Percentiles rank a stretch among this genome's conserved stretches.
Evolutionary conservation across 306 rosid genomes (phyloP).

Genomic region (Prinsepia uniflora): DNA sequence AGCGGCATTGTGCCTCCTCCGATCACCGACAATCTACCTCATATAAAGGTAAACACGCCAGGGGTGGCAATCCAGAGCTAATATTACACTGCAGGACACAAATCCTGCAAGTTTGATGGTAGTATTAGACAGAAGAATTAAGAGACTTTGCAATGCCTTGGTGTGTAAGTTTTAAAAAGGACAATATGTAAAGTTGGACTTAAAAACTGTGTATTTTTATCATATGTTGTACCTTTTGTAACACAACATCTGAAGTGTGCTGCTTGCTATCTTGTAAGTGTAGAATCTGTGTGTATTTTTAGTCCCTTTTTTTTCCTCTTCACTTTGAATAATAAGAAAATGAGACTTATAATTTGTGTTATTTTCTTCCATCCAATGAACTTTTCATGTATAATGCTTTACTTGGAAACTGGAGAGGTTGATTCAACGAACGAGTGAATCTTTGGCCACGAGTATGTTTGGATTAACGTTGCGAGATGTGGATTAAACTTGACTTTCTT

Average conservation of each 20-base stretch:
- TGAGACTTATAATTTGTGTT: background rate
- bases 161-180: slow-evolving; percentile 1
- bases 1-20: slow-evolving; percentile 39
- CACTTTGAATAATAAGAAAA: background rate
- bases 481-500: background rate
- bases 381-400: background rate
- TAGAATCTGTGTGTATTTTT: background rate
- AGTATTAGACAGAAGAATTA: slow-evolving; percentile 2
- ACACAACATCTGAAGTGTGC: slow-evolving; percentile 19
- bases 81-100: background rate
- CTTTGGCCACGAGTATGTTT: background rate
- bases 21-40: slow-evolving; percentile 50
- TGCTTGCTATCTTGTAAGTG: background rate
- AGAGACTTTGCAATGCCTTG: slow-evolving; percentile 10
- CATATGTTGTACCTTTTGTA: background rate
- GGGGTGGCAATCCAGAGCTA: slow-evolving; percentile 65
- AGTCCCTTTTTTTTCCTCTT: background rate
- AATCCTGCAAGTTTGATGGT: slow-evolving; percentile 23
- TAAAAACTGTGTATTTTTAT: slow-evolving; percentile 3
- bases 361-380: background rate
- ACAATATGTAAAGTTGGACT: slow-evolving; percentile 4
- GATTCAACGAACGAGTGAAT: background rate
- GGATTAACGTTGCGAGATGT: background rate
- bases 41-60: slow-evolving; percentile 38
- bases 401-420: background rate